Conservation (phyloP, 495 filamentous ascomycete genomes). For the Penicillium pancosmium region DNA sequence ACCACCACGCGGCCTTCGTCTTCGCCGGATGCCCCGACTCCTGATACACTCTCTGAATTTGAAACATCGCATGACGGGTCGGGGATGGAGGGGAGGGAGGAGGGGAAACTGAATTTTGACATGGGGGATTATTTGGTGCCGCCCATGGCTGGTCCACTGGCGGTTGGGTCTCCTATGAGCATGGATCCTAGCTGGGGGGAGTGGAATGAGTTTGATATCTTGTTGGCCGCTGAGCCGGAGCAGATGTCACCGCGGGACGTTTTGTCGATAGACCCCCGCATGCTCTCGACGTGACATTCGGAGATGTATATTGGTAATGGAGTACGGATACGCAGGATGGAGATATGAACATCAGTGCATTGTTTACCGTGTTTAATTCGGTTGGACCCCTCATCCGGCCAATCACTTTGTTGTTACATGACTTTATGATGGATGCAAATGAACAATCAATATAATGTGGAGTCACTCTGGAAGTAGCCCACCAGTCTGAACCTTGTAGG, state of each 20-base stretch:
- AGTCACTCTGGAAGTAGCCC: not conserved
- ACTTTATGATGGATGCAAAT: not conserved
- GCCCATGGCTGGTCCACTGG: constrained; percentile 17
- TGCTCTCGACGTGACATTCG: constrained; percentile 5
- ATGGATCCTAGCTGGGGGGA: constrained; percentile 27
- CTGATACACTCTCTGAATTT: constrained; percentile 17
- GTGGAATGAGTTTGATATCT: constrained; percentile 46
- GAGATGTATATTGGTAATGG: not conserved
- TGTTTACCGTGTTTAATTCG: not conserved
- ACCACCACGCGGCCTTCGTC: constrained; percentile 5
- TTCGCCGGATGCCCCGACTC: constrained; percentile 11
- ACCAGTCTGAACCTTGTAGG: not conserved
- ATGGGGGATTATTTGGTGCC: constrained; percentile 8
- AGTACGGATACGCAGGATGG: not conserved
- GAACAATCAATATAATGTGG: constrained; percentile 4
- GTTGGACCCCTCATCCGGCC: not conserved
- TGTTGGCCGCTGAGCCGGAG: constrained; percentile 35
- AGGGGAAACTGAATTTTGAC: constrained; percentile 18
- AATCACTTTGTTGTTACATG: not conserved
- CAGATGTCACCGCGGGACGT: constrained; percentile 16
- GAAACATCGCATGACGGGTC: constrained; percentile 12
- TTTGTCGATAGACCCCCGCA: constrained; percentile 22
- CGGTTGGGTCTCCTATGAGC: constrained; percentile 10
- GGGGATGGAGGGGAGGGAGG: constrained; percentile 11
- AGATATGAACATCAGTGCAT: no score